Conservation (phyloP, 768 basidiomycete genomes). For the Xerocomellus dryophilus region DNA sequence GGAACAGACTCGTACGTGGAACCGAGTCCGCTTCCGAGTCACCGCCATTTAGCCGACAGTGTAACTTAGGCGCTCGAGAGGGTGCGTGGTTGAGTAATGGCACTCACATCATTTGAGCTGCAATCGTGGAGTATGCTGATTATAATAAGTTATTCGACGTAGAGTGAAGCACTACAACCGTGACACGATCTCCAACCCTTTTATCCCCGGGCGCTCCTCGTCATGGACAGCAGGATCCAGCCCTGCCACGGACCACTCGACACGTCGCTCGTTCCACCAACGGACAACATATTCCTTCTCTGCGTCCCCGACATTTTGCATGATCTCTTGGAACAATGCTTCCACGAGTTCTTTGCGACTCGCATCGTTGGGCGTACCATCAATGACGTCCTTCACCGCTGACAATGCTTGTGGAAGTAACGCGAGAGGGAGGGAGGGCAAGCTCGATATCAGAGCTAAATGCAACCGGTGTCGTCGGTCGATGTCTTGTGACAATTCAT, state of each 20-base stretch:
- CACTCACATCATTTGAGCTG: too few species aligned
- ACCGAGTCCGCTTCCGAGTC: too few species aligned
- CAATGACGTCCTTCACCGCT: constrained; percentile 39
- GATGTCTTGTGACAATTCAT: constrained; percentile 17
- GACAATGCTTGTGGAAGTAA: constrained; percentile 57
- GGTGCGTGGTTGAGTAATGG: too few species aligned
- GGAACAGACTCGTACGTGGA: too few species aligned
- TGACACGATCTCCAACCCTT: neutral
- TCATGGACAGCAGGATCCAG: neutral
- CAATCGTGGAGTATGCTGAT: too few species aligned
- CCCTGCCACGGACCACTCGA: constrained; percentile 19
- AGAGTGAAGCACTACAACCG: constrained; percentile 12
- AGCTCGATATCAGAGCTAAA: constrained; percentile 60
- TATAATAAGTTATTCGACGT: neutral
- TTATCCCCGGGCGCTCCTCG: neutral
- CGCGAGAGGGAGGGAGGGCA: constrained; percentile 57
- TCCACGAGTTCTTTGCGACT: constrained; percentile 47
- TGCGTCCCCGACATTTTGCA: constrained; percentile 60
- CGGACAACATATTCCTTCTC: constrained; percentile 64
- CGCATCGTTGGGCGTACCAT: constrained; percentile 27
- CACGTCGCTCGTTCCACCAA: constrained; percentile 66
- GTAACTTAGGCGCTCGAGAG: too few species aligned
- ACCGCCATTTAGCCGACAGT: too few species aligned
- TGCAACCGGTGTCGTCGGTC: constrained; percentile 52
- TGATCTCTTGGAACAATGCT: constrained; percentile 60